A percentile compares a stretch with the other conserved stretches of the same genome.
Evolutionary conservation across 495 filamentous ascomycete genomes (phyloP).

Genomic region (Thozetella sp.): DNA sequence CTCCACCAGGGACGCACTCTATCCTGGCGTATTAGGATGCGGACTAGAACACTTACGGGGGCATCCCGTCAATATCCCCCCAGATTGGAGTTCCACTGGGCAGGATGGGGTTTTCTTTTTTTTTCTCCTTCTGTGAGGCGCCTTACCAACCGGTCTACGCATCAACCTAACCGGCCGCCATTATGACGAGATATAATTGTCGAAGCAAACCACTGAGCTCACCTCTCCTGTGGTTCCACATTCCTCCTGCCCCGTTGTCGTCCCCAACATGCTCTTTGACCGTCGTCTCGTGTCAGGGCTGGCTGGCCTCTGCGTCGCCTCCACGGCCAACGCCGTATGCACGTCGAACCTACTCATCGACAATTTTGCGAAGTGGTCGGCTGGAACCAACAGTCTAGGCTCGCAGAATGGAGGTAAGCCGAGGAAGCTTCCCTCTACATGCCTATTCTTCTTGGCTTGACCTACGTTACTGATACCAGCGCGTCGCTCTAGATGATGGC

Average conservation of each 20-base stretch:
- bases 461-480: slow-evolving; percentile 2
- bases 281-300: slow-evolving; percentile 22
- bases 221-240: slow-evolving; percentile 2
- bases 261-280: slow-evolving; percentile 19
- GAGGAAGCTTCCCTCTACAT: background rate
- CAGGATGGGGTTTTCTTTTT: no score
- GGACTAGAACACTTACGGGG: background rate
- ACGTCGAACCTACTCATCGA: slow-evolving; percentile 54
- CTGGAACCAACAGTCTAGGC: slow-evolving; percentile 48
- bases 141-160: background rate
- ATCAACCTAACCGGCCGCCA: background rate
- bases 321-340: slow-evolving; percentile 35
- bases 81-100: background rate
- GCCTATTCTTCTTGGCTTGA: background rate
- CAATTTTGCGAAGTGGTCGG: slow-evolving; percentile 55
- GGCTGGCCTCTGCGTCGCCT: slow-evolving; percentile 20
- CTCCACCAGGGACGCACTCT: background rate
- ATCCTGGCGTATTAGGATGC: background rate
- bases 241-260: slow-evolving; percentile 3
- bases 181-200: slow-evolving; percentile 13
- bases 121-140: slow-evolving; percentile 1
- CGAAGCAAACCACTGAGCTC: slow-evolving; percentile 5
- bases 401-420: slow-evolving; percentile 46
- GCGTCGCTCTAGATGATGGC: slow-evolving; percentile 49
- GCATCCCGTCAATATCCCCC: background rate